Evolutionary conservation across 345 rosid genomes (phyloP), one percentile per base, ranked within the genome.

Genomic region (Gossypium stocksii): DNA sequence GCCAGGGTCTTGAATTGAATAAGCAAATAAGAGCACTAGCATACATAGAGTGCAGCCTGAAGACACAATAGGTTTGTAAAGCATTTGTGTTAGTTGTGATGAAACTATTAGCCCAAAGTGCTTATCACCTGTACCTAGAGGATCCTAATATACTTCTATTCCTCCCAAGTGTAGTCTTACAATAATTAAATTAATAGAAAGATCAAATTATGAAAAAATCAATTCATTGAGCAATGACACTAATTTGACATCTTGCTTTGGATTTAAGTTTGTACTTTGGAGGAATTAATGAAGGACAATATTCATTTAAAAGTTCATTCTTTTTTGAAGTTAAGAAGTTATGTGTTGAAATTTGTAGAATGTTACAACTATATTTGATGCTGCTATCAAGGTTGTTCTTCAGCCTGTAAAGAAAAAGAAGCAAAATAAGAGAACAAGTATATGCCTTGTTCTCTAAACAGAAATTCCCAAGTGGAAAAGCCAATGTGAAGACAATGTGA

Each of bases 1-100:
- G 72, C 4, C 83, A 92, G 97, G 97, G 97, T 52, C 85, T 84
- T 75, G 93, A 15, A 49, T 8, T 92, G 43, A 89, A 82, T 86
- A 90, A 29, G 34, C 34, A 29, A 29, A 29, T 29, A 29, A 1
- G 34, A 29, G 34, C 34, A 29, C 34, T 29, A 29, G 34, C 34
- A 29, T 29, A 29, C 5, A 29, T 29, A 29, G 34, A 29, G 34
- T 29, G 34, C 34, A 86, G 79, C 87, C 85, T 96, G 43, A 90
- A 49, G 81, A 88, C 92, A 62, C 97, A 92, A 76, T 82, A 79
- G 91, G 97, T 90, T 66, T 15, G 83, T 75, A 62, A 58, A 20
- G 2, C n/a, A 62, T 76, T 54, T 49, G 3, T 51, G 11, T 43
- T 14, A 29, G 5, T 66, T 52, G 14, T 56, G n/a, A 7, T 6